Evolutionary conservation across 768 basidiomycete species (phyloP), one percentile per base, ranked within the genome.

Genomic region (Pulveroboletus ravenelii): DNA sequence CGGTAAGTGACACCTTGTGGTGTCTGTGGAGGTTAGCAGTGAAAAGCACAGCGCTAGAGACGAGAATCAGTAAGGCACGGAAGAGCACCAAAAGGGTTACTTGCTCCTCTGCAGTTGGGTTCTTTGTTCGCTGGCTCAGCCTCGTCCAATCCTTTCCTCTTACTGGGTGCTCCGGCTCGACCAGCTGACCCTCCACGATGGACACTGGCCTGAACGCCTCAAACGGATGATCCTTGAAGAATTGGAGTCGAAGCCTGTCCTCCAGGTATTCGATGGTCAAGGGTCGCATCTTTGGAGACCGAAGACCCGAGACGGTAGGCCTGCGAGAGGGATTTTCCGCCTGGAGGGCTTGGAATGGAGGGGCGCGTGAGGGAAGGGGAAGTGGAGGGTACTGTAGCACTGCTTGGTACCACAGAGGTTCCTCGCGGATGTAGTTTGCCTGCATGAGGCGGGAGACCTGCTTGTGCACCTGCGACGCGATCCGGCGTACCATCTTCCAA

Each of bases 191-290:
- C 70, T 99, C 96, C 0, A 89, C 80, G 45, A 99, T 66, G 10
- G 79, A 83, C 9, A 76, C 74, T 2, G 92, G 83, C 38, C 94
- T 77, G 69, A 94, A 89, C 2, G 92, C 87, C 71, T 99, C 94
- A 63, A 96, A 96, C 7, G 96, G 93, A 66, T 96, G 94, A 72
- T 99, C 96, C 37, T 76, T 75, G 74, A 94, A 98, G 76, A 99
- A 98, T 66, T 90, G 89, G 48, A 82, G 76, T 32, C 96, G 83
- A 51, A 98, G 73, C 54, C 79, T 75, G 67, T 99, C 96, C 64
- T 95, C 92, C 36, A 87, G 51, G 64, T 93, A 96, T 47, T 75
- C 74, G 45, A 98, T 78, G 10, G 79, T 77, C 41, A 78, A 53
- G 1, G 87, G 85, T 25, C 70, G 70, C 27, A 72, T 69, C 41